Percentiles rank a stretch among this genome's conserved stretches.
Evolutionary conservation across 495 filamentous ascomycete species (phyloP).

Genomic region (Penicillium coffeae): DNA sequence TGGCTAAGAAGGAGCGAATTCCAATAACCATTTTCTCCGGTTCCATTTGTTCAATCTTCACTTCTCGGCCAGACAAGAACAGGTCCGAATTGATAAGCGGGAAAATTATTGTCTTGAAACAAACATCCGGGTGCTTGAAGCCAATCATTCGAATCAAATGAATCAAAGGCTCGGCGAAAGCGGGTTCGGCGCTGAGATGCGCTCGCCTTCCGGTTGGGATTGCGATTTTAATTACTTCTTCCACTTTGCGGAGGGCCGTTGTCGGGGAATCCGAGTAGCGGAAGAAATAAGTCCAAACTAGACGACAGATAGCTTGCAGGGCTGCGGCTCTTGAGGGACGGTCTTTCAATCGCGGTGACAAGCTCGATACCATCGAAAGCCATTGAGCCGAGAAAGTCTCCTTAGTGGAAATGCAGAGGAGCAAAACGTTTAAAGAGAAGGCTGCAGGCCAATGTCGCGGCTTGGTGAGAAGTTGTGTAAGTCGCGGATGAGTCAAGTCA

Average conservation of each 20-base stretch:
- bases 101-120: conserved; percentile 88
- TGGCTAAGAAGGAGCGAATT: conserved; percentile 84
- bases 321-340: conserved; percentile 72
- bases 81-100: conserved; percentile 90
- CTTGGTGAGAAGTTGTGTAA: conserved; percentile 81
- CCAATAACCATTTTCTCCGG: conserved; percentile 95
- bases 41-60: conserved; percentile 88
- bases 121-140: conserved; percentile 87
- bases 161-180: conserved; percentile 81
- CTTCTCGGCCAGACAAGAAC: conserved; percentile 68
- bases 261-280: conserved; percentile 69
- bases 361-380: conserved; percentile 70
- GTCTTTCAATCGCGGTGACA: conserved; percentile 79
- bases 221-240: conserved; percentile 79
- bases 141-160: conserved; percentile 95
- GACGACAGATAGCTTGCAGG: conserved; percentile 81
- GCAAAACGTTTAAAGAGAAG: conserved; percentile 77
- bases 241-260: conserved; percentile 69
- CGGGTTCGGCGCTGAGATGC: conserved; percentile 73
- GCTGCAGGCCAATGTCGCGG: conserved; percentile 85
- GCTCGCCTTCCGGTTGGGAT: conserved; percentile 73
- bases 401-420: conserved; percentile 81
- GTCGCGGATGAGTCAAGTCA: conserved; percentile 65
- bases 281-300: conserved; percentile 97
- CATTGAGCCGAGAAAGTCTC: conserved; percentile 83